These are phyloP conservation scores for Rhynchosporium secalis DNA, from an alignment of 2,329 filamentous ascomycete species.

Conservation along the genomic window DNA sequence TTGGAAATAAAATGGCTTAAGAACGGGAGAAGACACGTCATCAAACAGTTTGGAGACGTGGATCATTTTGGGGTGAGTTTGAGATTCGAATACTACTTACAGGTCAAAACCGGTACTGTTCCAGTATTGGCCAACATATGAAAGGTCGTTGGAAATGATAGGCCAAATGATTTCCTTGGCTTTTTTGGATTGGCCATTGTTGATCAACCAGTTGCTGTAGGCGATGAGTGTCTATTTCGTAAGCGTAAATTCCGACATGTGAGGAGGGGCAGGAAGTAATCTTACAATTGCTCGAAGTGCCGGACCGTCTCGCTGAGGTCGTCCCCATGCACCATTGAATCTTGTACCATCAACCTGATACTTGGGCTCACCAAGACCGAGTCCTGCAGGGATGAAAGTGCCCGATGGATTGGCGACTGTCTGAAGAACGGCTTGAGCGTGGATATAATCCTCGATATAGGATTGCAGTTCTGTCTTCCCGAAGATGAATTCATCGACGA, in stretches of 20 bases:
- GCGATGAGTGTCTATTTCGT: conserved; percentile 55
- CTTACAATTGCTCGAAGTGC: conserved; percentile 66
- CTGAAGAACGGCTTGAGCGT: conserved; percentile 60
- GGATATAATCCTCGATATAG: conserved; percentile 66
- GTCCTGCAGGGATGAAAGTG: conserved; percentile 43
- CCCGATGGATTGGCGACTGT: conserved; percentile 56
- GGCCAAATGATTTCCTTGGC: conserved; percentile 64
- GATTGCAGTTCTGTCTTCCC: conserved; percentile 50
- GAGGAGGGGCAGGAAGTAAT: not conserved
- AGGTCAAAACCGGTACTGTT: conserved; percentile 66
- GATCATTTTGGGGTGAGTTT: too few relatives aligned
- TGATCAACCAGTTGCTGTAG: conserved; percentile 72
- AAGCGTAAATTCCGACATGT: not conserved
- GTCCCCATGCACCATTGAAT: conserved; percentile 59
- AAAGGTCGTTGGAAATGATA: conserved; percentile 71
- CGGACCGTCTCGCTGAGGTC: conserved; percentile 78
- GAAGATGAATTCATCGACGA: conserved; percentile 64
- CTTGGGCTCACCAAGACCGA: conserved; percentile 70
- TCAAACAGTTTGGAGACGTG: too few relatives aligned
- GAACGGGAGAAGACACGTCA: too few relatives aligned
- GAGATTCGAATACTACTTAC: too few relatives aligned
- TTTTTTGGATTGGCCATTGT: conserved; percentile 52
- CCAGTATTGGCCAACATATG: conserved; percentile 74
- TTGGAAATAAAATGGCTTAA: too few relatives aligned
- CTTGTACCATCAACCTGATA: conserved; percentile 63